Evolutionary conservation across 257 asterid species (phyloP).

Genomic region (Solanum corneliomulleri): DNA sequence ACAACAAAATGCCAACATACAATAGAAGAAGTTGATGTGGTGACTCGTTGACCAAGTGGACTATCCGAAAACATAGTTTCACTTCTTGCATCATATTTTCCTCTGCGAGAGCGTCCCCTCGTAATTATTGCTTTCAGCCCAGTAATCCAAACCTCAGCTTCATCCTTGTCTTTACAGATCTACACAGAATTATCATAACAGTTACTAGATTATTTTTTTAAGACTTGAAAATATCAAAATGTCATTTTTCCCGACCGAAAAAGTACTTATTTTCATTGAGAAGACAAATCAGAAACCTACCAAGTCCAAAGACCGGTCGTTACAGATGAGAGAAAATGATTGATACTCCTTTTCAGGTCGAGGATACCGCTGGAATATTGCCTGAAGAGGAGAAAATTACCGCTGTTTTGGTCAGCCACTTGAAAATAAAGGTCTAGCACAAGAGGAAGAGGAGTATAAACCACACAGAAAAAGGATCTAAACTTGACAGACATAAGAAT

Average conservation of each 20-base stretch:
- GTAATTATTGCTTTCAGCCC: conserved; percentile 74
- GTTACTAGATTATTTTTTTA: not conserved
- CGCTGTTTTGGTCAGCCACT: conserved; percentile 5
- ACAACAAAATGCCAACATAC: conserved; percentile 27
- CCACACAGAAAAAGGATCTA: not conserved
- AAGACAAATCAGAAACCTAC: conserved; percentile 37
- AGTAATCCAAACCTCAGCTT: conserved; percentile 87
- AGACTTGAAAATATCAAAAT: not conserved
- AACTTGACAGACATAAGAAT: not conserved
- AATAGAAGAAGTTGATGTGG: conserved; percentile 24
- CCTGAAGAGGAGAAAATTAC: conserved; percentile 27
- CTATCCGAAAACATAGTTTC: conserved; percentile 35
- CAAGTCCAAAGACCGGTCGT: conserved; percentile 82
- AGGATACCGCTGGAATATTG: conserved; percentile 80
- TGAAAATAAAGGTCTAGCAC: not conserved
- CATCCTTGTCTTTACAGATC: conserved; percentile 97
- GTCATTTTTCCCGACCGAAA: not conserved
- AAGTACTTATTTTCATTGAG: not conserved
- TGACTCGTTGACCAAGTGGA: conserved; percentile 31
- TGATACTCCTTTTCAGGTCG: conserved; percentile 97
- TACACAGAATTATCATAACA: conserved; percentile 6
- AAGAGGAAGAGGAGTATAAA: not conserved
- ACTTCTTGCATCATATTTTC: conserved; percentile 32
- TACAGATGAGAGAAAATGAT: conserved; percentile 77
- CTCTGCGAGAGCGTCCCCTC: conserved; percentile 35